Percentiles rank a stretch among this genome's conserved stretches.
These are phyloP conservation scores for Lecanoromycetidae sp. DNA, from an alignment of 2,329 filamentous ascomycete species.

Conservation along the genomic window DNA sequence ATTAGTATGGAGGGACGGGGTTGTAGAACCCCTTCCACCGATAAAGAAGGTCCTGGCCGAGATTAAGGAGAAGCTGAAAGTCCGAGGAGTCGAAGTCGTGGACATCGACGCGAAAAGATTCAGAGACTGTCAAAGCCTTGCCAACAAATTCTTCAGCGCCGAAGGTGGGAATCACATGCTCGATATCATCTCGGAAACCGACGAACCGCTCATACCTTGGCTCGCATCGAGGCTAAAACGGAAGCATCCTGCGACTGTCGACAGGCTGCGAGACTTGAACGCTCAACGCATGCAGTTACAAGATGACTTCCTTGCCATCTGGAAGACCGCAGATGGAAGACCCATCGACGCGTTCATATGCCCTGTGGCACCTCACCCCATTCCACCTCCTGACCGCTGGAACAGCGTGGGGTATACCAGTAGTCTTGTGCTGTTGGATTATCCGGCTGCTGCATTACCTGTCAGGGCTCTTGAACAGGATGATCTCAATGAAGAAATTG, in stretches of 20 bases:
- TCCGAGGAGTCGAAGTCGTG: slow-evolving; percentile 42
- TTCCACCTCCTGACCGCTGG: slow-evolving; percentile 50
- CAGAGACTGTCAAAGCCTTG: slow-evolving; percentile 43
- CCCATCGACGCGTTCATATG: slow-evolving; percentile 50
- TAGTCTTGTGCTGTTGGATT: slow-evolving; percentile 50
- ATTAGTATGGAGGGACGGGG: slow-evolving; percentile 28
- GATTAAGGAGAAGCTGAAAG: slow-evolving; percentile 26
- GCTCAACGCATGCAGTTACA: slow-evolving; percentile 41
- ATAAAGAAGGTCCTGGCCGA: slow-evolving; percentile 30
- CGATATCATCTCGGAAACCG: slow-evolving; percentile 42
- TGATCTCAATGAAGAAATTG: slow-evolving; percentile 41
- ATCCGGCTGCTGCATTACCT: slow-evolving; percentile 46
- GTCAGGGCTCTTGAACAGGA: slow-evolving; percentile 37
- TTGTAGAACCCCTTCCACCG: slow-evolving; percentile 29
- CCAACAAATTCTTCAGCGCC: slow-evolving; percentile 46
- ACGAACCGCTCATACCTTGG: slow-evolving; percentile 50
- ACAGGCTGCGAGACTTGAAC: slow-evolving; percentile 41
- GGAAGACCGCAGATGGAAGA: slow-evolving; percentile 36
- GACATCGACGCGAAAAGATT: slow-evolving; percentile 39
- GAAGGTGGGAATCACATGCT: slow-evolving; percentile 47
- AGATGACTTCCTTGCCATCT: slow-evolving; percentile 45
- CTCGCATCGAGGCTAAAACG: slow-evolving; percentile 41
- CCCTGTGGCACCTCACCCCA: slow-evolving; percentile 52
- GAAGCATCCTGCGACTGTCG: slow-evolving; percentile 35
- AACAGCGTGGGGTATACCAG: slow-evolving; percentile 52